phyloP scores from a whole-genome alignment of 2,329 filamentous ascomycete genomes.

The Thelonectria blattea region DNA sequence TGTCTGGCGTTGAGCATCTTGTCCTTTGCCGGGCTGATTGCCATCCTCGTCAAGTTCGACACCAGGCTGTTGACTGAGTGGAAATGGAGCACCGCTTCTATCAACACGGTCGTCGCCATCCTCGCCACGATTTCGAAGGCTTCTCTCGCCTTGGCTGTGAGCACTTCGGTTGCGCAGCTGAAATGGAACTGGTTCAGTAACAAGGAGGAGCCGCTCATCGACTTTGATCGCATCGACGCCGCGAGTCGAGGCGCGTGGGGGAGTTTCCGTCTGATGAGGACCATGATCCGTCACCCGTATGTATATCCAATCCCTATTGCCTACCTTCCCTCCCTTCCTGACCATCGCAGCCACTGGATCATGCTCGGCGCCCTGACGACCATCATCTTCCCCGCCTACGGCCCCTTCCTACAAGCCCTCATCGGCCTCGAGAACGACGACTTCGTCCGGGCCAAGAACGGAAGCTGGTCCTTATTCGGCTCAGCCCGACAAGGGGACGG shows the following conservation, averaged over 20 bases:
- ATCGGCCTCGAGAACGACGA: constrained; percentile 1
- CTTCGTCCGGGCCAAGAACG: background rate
- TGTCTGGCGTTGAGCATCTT: background rate
- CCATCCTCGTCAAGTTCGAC: background rate
- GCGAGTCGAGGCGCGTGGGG: constrained; percentile 25
- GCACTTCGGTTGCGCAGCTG: background rate
- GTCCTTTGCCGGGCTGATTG: background rate
- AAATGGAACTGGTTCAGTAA: constrained; percentile 28
- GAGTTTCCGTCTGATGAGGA: constrained; percentile 11
- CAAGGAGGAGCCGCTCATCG: constrained; percentile 1
- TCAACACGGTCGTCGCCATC: background rate
- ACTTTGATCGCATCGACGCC: constrained; percentile 28
- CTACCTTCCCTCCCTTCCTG: background rate
- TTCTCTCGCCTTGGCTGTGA: background rate
- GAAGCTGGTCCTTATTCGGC: background rate
- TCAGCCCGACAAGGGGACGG: too few species aligned
- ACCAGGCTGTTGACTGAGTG: background rate
- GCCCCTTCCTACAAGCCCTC: constrained; percentile 16
- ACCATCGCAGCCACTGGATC: constrained; percentile 13
- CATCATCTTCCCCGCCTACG: constrained; percentile 11
- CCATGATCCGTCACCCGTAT: constrained; percentile 16
- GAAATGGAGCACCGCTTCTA: background rate
- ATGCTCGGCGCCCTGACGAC: constrained; percentile 9
- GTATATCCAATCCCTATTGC: background rate
- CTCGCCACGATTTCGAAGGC: background rate